phyloP scores from a whole-genome alignment of 2,329 filamentous ascomycete species.

The Fusarium miscanthi region DNA sequence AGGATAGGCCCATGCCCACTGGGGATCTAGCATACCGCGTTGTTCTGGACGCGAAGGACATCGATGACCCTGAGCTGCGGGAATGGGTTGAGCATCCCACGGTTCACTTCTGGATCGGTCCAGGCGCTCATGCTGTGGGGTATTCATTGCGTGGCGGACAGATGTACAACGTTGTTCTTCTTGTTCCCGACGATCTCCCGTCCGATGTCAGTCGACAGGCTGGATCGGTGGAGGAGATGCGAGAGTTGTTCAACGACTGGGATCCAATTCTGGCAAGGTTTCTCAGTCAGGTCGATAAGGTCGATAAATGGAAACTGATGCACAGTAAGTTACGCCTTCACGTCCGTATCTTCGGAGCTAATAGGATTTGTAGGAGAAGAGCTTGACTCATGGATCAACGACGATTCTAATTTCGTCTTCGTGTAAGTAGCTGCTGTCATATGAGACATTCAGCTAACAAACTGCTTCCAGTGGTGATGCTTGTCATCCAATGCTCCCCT shows the following conservation, averaged over 20 bases:
- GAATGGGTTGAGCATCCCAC: conserved; percentile 63
- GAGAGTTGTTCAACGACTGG: conserved; percentile 4
- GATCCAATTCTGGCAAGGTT: conserved; percentile 13
- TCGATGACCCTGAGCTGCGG: conserved; percentile 61
- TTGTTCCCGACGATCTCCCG: conserved; percentile 72
- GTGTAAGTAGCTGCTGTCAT: conserved; percentile 46
- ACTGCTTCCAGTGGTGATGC: conserved; percentile 61
- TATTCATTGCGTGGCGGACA: conserved; percentile 69
- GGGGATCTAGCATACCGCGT: conserved; percentile 75
- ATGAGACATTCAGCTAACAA: fast-evolving
- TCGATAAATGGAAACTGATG: conserved; percentile 15
- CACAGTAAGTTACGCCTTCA: background rate
- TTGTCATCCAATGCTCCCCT: conserved; percentile 73
- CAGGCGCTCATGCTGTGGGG: conserved; percentile 68
- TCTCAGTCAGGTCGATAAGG: conserved; percentile 4
- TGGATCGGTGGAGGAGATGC: conserved; percentile 15
- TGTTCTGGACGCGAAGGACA: conserved; percentile 63
- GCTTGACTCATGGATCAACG: conserved; percentile 60
- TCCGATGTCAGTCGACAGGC: conserved; percentile 53
- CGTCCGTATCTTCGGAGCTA: fast-evolving
- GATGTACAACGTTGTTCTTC: conserved; percentile 74
- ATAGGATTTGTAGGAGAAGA: background rate
- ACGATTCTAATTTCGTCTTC: conserved; percentile 61
- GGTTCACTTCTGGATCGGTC: conserved; percentile 73
- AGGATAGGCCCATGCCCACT: conserved; percentile 64